phyloP scores from a whole-genome alignment of 2,329 filamentous ascomycete species.

The Phialemoniopsis sp. region DNA sequence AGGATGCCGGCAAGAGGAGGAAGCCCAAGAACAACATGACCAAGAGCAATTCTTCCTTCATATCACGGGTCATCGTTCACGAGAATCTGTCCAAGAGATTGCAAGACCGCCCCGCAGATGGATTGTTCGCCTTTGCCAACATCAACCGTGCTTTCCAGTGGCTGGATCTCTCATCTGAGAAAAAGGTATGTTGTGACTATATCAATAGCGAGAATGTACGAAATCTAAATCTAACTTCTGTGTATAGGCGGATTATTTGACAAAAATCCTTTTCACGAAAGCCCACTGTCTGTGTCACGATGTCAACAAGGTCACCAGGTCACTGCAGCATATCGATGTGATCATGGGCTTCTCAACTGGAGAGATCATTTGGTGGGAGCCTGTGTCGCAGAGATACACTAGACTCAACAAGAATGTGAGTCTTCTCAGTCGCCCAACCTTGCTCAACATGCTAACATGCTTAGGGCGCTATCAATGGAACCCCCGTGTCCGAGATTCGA shows the following conservation, averaged over 20 bases:
- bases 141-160: conserved; percentile 95
- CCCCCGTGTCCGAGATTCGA: conserved; percentile 79
- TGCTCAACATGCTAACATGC: conserved; percentile 6
- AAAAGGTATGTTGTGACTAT: conserved; percentile 46
- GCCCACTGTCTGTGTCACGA: conserved; percentile 94
- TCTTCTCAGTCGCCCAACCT: conserved; percentile 3
- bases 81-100: conserved; percentile 76
- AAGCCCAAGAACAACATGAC: conserved; percentile 99
- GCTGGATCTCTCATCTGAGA: conserved; percentile 78
- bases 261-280: conserved; percentile 95
- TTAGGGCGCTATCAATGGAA: conserved; percentile 80
- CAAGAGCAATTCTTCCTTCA: conserved; percentile 98
- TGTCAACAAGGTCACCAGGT: conserved; percentile 80
- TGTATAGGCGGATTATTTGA: conserved; percentile 75
- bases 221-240: conserved; percentile 14
- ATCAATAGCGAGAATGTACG: not conserved
- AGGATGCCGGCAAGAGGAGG: conserved; percentile 72
- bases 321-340: conserved; percentile 75
- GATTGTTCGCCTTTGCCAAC: conserved; percentile 88
- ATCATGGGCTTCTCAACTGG: conserved; percentile 95
- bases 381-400: conserved; percentile 91
- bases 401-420: conserved; percentile 90
- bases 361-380: conserved; percentile 98
- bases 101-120: conserved; percentile 72
- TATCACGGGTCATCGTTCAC: conserved; percentile 91